Base-by-base conservation (phyloP, 352 stramenopile genomes). In the Phytophthora litchii region DNA sequence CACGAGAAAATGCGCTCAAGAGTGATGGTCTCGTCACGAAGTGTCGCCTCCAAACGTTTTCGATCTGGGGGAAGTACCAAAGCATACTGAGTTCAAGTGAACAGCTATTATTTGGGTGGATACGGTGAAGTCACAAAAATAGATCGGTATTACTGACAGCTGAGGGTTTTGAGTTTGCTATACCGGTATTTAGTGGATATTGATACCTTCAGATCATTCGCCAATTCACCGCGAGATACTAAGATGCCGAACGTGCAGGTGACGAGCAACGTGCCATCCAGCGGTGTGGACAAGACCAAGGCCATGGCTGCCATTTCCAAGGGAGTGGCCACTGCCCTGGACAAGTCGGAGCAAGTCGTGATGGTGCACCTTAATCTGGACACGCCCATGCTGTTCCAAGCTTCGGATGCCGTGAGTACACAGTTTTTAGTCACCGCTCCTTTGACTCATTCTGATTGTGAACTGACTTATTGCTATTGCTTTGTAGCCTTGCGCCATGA, bases 311-410 rank as follows among this genome's bases (percentile, higher is more conserved):
- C 70, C 3, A 59, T 88, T 37, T 88, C 78, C 20, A 78, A 80
- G 36, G 52, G 61, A 25, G 23, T 86, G 40, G 45, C 73, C 4
- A 51, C 45, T 3, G 78, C 74, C 20, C 48, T 88, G 23, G 78
- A 51, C 51, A 85, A 86, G 66, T 70, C 75, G 9, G 75, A 88
- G 65, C 40, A 76, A 37, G 60, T 73, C 31, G 74, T 88, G 45
- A 88, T 88, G 78, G 78, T 80, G 46, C 71, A 83, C 17, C 40
- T 88, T 37, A 64, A 65, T 35, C 53, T 88, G 52, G 73, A 83
- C 54, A 76, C 70, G 49, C 57, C 64, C 17, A 85, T 88, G 73
- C 32, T 83, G 25, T 88, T 86, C 60, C 64, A 78, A 14, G 73
- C 52, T 13, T 74, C 78, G 3, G 70, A 79, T 54, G 73, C 64